Base-by-base conservation (phyloP, 129 eudicot genomes). In the Silybum marianum region DNA sequence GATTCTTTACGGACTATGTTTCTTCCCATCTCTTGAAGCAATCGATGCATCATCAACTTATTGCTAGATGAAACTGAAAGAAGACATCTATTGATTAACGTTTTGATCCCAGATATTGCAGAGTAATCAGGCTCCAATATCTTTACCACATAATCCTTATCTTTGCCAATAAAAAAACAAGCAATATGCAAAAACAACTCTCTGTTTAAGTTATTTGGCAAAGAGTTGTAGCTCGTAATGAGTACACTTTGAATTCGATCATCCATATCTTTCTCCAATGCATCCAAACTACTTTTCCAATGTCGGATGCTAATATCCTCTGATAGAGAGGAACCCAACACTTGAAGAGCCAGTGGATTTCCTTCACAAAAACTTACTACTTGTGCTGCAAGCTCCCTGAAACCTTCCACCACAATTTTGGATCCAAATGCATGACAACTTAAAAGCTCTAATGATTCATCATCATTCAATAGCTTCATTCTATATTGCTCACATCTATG, bases 31-130 rank as follows among this genome's bases (percentile, higher is more conserved):
- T 63, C 83, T 67, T 71, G 83, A 36, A 83, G 77, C 79, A 78
- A 71, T 18, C 62, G 42, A 63, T 83, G 86, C 86, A 83, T 83
- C 79, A 78, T 78, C 54, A 83, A 68, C 60, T 77, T 83, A 11
- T 77, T 83, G 40, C 34, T 26, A 51, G 81, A 76, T 6, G 71
- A 23, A 44, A 83, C 40, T 0, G 9, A 77, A 2, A 83, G 39
- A 66, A 83, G 73, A 6, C 39, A 71, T 63, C 86, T 77, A 16
- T 62, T 48, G 14, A 3, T 32, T 0, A 83, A 68, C 36, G 30
- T 77, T 25, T 77, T 36, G 13, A 83, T 58, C 40, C 72, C 70
- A 26, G 82, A 72, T 9, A 13, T 1, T 0, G 86, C 78, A 9
- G 25, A 58, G 6, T 60, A 83, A 78, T 77, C 86, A 60, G 48